Evolutionary conservation across 345 rosid genomes (phyloP), one percentile per base, ranked within the genome.

Genomic region (Boechera stricta): DNA sequence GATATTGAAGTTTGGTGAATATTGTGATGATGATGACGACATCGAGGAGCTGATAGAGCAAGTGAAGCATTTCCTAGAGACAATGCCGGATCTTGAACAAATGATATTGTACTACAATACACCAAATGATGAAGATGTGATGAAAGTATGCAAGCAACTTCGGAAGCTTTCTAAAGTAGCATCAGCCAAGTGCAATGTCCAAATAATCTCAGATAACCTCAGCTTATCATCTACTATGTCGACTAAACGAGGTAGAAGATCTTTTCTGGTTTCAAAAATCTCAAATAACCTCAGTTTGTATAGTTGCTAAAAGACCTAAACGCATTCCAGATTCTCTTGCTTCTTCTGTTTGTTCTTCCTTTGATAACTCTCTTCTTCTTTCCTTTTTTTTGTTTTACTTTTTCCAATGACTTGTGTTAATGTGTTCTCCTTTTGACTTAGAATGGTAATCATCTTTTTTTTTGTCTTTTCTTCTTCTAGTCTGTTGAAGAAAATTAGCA

Each of bases 301-400:
- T 15, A 47, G 52, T 16, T 48, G 10, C 10, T 45, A 45, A 6
- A 15, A 45, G 38, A 35, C 6, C 32, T 31, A 31, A 31, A 31
- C 32, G 5, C 32, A 31, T 3, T 31, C 32, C 36, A 33, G 2
- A 33, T 33, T 33, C 10, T 18, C 29, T 21, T 18, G 26, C 1
- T 51, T 18, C 32, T 53, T 29, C 0, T 2, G 31, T 53, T 53
- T 26, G 6, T 10, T 52, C 6, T 52, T 24, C 13, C 28, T 7
- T 3, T 49, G 0, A 47, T 7, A 24, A 49, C 12, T 51, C 26
- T 51, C 16, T 45, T 49, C 18, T 21, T 51, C 6, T 53, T 87
- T 59, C 81, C 49, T 5, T 75, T 86, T 87, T 87, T 66, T 91
- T 90, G 24, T 21, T 21, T 21, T 21, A 21, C 24, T 21, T 21